Evolutionary conservation across 2,329 filamentous ascomycete genomes (phyloP).

Genomic region (Dothidotthia symphoricarpi): DNA sequence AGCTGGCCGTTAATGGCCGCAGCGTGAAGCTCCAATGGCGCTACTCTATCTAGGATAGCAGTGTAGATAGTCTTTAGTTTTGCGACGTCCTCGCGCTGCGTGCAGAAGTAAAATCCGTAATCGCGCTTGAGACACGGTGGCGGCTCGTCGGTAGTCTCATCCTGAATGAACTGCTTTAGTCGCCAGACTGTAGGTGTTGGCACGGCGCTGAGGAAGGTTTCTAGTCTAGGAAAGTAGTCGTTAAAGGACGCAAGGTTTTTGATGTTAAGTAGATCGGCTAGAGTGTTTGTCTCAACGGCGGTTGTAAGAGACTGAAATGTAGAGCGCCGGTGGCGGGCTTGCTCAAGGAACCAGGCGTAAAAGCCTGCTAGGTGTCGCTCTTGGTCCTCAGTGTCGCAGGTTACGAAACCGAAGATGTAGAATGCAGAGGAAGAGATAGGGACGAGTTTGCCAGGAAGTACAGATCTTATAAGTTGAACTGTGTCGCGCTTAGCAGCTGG

Average conservation of each 20-base stretch:
- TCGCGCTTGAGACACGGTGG: slow-evolving; percentile 11
- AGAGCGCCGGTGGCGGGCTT: background rate
- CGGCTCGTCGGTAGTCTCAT: slow-evolving; percentile 5
- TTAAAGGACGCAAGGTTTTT: slow-evolving; percentile 5
- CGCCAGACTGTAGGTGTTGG: slow-evolving; percentile 14
- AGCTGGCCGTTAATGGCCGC: slow-evolving; percentile 10
- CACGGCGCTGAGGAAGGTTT: slow-evolving; percentile 9
- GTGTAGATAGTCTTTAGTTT: slow-evolving; percentile 16
- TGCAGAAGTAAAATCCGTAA: slow-evolving; percentile 19
- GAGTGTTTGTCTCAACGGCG: slow-evolving; percentile 4
- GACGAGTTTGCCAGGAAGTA: slow-evolving; percentile 1
- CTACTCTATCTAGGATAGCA: slow-evolving; percentile 3
- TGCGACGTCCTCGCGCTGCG: slow-evolving; percentile 15
- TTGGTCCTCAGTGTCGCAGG: slow-evolving; percentile 6
- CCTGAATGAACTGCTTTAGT: slow-evolving; percentile 17
- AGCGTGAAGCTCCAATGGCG: slow-evolving; percentile 9
- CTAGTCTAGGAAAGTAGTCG: slow-evolving; percentile 3
- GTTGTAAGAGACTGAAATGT: slow-evolving; percentile 11
- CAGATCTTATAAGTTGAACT: background rate
- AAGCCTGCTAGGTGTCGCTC: slow-evolving; percentile 7
- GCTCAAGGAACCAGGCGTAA: slow-evolving; percentile 9
- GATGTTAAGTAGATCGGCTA: slow-evolving; percentile 9
- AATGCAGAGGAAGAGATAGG: slow-evolving; percentile 3
- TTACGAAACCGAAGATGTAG: slow-evolving; percentile 18
- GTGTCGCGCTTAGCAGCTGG: slow-evolving; percentile 7